phyloP scores from a whole-genome alignment of 371 early-diverging fungal genomes.

The Dipsacomyces acuminosporus region DNA sequence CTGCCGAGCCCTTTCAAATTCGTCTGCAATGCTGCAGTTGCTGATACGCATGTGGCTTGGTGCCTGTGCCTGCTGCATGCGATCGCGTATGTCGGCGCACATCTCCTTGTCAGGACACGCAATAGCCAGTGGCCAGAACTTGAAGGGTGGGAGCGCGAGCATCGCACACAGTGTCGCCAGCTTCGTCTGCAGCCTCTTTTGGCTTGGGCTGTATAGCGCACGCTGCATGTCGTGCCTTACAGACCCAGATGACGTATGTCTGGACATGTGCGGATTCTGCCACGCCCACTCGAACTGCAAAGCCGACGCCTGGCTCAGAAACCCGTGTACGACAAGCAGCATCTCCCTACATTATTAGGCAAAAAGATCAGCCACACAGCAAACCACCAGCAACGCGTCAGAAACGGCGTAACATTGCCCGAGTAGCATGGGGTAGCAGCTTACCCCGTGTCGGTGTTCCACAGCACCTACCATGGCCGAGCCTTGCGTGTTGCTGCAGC shows the following conservation, averaged over 20 bases:
- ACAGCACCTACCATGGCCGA: constrained; percentile 52
- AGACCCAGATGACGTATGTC: constrained; percentile 46
- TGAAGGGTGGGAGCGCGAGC: constrained; percentile 34
- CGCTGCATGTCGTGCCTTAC: constrained; percentile 15
- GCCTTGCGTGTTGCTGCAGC: constrained; percentile 50
- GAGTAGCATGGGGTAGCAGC: no score
- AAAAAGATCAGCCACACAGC: no score
- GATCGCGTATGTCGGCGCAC: constrained; percentile 6
- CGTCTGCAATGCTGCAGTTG: constrained; percentile 1
- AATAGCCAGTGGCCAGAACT: constrained; percentile 38
- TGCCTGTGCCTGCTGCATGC: constrained; percentile 8
- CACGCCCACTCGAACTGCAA: constrained; percentile 65
- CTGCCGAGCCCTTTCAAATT: no score
- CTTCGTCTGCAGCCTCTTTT: constrained; percentile 27
- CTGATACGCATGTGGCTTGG: constrained; percentile 22
- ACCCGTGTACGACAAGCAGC: constrained; percentile 53
- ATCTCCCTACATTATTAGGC: constrained; percentile 50
- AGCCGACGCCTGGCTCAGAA: constrained; percentile 52
- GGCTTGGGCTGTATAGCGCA: constrained; percentile 23
- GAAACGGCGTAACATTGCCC: no score
- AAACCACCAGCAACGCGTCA: no score
- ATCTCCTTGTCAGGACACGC: constrained; percentile 14
- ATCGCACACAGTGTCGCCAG: constrained; percentile 31
- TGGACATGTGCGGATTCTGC: constrained; percentile 57
- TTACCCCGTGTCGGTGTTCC: no score